Base-by-base conservation (phyloP, 164 flowering plant species). In the Vitis cinerea region DNA sequence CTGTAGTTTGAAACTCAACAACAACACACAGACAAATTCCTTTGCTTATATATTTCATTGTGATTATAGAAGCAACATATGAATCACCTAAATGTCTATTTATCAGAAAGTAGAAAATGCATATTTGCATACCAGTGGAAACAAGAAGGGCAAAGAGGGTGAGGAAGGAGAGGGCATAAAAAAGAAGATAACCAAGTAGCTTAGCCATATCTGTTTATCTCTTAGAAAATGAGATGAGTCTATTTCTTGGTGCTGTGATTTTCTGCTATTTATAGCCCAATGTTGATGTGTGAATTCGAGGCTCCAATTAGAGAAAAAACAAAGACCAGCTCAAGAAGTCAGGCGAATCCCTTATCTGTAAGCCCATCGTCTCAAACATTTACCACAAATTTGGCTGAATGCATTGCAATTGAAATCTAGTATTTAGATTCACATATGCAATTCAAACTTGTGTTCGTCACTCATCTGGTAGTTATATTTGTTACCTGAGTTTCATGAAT, bases 141-240 rank as follows among this genome's bases (percentile, higher is more conserved):
- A 61, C 9, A 10, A 70, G 30, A 19, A 66, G 59, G 61, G 60
- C 29, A 59, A 74, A 3, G 67, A 71, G 56, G 67, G 65, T 50
- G 53, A 64, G 37, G 31, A 70, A 19, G 52, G 70, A 62, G 49
- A 65, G 67, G 29, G 68, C 8, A 10, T 50, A 13, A 17, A 13
- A 12, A 59, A 52, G 48, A 10, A 27, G 53, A 59, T 14, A 44
- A n/a, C 56, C 16, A 4, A 48, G 50, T 55, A 29, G 59, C 61
- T 57, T 59, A 37, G 64, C 72, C 65, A 68, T 73, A n/a, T 48
- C 59, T 61, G 49, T 12, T 27, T 27, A 13, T 50, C 44, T 52
- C 13, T 27, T 30, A 58, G 14, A 3, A 37, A 37, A 37, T 37
- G 44, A 37, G 7, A 37, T 6, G 44, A 37, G 44, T 37, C 44